Conservation (phyloP, 1,139 yeast species). For the Debaryomyces nepalensis region DNA sequence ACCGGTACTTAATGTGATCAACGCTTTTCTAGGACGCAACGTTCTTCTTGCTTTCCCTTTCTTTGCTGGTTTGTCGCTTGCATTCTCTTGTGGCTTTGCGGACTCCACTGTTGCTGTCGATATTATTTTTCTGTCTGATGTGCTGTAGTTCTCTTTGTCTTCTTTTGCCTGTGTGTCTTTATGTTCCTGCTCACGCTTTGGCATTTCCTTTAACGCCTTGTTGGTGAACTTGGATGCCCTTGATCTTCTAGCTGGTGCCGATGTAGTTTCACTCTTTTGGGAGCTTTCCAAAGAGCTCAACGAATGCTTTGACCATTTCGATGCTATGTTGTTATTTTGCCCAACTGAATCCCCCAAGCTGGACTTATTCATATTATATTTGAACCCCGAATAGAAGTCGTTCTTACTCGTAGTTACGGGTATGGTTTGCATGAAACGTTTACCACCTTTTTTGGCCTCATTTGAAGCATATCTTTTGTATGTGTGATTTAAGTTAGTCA, state of each 20-base stretch:
- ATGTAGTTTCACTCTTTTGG: constrained; percentile 14
- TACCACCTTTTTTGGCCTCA: constrained; percentile 34
- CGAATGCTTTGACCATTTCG: constrained; percentile 31
- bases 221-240: constrained; percentile 42
- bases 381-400: constrained; percentile 37
- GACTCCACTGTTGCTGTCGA: constrained; percentile 8
- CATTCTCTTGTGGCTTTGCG: constrained; percentile 7
- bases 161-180: constrained; percentile 10
- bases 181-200: constrained; percentile 1
- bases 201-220: constrained; percentile 19
- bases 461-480: constrained; percentile 30
- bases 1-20: constrained; percentile 73
- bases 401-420: constrained; percentile 24
- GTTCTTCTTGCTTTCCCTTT: constrained; percentile 61
- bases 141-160: constrained; percentile 5
- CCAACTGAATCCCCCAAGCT: constrained; percentile 16
- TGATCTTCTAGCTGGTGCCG: constrained; percentile 37
- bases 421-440: constrained; percentile 49
- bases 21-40: constrained; percentile 81
- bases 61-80: constrained; percentile 10
- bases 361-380: constrained; percentile 24
- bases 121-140: constrained; percentile 1
- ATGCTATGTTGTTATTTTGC: constrained; percentile 15
- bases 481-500: constrained; percentile 16
- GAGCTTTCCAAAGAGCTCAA: constrained; percentile 19